phyloP scores from a whole-genome alignment of 2,329 filamentous ascomycete species.

The Colletotrichum graminicola region DNA sequence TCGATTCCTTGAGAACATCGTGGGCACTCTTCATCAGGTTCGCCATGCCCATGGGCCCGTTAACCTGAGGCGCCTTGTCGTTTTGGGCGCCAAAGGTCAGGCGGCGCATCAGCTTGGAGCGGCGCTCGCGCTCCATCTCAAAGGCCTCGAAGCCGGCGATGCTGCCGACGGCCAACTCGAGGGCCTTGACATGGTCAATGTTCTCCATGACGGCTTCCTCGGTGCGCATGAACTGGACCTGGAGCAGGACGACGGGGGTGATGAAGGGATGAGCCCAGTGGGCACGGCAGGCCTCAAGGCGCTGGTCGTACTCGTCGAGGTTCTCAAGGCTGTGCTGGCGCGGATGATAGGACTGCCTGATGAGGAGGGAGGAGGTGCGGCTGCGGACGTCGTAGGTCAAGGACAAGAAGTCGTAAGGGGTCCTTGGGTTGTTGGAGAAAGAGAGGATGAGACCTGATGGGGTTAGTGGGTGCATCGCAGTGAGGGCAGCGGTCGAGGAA shows the following conservation, averaged over 20 bases:
- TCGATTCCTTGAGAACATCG: conserved; percentile 59
- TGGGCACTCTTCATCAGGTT: conserved; percentile 62
- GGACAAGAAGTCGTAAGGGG: conserved; percentile 61
- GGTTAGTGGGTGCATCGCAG: conserved; percentile 1
- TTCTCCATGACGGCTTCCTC: conserved; percentile 60
- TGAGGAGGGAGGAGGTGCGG: conserved; percentile 55
- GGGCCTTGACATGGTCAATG: conserved; percentile 55
- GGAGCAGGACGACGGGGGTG: conserved; percentile 59
- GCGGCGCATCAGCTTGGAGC: conserved; percentile 43
- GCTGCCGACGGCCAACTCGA: conserved; percentile 58
- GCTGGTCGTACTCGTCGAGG: conserved; percentile 60
- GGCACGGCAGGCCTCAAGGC: conserved; percentile 57
- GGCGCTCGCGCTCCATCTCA: conserved; percentile 45
- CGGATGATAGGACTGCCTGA: conserved; percentile 59
- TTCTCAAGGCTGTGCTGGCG: conserved; percentile 57
- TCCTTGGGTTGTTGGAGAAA: conserved; percentile 58
- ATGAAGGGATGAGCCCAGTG: conserved; percentile 62
- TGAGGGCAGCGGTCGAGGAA: neutral
- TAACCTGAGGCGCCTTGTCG: conserved; percentile 23
- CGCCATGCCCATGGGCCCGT: conserved; percentile 58
- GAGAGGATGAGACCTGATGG: conserved; percentile 56
- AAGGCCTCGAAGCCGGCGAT: conserved; percentile 56
- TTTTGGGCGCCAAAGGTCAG: conserved; percentile 26
- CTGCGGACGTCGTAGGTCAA: conserved; percentile 58
- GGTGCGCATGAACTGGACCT: conserved; percentile 60